phyloP scores from a whole-genome alignment of 2,329 filamentous ascomycete species.

The Pyrenophora teres region DNA sequence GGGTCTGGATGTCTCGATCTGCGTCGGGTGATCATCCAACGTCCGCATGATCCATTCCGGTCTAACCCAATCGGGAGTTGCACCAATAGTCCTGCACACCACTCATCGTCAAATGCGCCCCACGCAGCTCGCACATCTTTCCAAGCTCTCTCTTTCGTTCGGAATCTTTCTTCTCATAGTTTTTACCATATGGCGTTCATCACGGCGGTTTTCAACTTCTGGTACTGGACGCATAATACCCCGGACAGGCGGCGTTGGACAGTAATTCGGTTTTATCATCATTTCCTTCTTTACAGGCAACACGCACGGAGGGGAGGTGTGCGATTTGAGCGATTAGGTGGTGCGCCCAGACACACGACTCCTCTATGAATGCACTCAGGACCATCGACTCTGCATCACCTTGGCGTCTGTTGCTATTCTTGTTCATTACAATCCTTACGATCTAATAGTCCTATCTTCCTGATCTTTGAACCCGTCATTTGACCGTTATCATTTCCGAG shows the following conservation, averaged over 20 bases:
- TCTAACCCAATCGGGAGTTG: conserved; percentile 31
- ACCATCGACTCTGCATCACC: conserved; percentile 23
- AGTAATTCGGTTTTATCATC: conserved; percentile 13
- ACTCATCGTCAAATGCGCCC: conserved; percentile 30
- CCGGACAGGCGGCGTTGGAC: conserved; percentile 38
- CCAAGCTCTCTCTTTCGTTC: conserved; percentile 11
- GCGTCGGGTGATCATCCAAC: conserved; percentile 41
- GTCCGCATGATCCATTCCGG: conserved; percentile 34
- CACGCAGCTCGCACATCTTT: conserved; percentile 23
- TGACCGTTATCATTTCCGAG: neutral
- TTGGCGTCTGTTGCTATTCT: conserved; percentile 12
- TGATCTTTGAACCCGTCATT: neutral
- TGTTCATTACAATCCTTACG: neutral
- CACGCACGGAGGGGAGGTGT: conserved; percentile 18
- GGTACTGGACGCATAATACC: conserved; percentile 41
- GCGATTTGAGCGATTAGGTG: conserved; percentile 17
- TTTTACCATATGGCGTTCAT: conserved; percentile 22
- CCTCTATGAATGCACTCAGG: conserved; percentile 15
- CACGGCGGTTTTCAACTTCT: conserved; percentile 20
- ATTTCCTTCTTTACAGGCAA: conserved; percentile 21
- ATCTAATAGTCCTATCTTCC: conserved; percentile 11
- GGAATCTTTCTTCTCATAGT: conserved; percentile 10
- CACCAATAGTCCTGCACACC: conserved; percentile 33
- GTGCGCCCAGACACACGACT: conserved; percentile 20
- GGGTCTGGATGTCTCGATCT: conserved; percentile 34